Evolutionary conservation across 2,329 filamentous ascomycete genomes (phyloP), one percentile per base, ranked within the genome.

Genomic region (Fusarium anguioides): DNA sequence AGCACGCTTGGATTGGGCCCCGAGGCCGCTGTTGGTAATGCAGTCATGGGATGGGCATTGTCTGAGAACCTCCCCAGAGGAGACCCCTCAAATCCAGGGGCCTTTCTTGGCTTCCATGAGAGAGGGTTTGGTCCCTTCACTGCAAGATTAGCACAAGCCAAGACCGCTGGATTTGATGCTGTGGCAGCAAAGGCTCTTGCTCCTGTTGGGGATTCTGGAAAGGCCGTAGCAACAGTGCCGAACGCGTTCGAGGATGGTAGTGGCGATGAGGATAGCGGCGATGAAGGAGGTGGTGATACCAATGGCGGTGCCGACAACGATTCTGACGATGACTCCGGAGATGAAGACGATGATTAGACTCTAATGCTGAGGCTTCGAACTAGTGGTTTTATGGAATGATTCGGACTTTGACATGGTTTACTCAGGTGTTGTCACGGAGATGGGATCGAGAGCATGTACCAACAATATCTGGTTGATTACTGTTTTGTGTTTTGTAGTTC

Each of bases 21-120:
- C 0, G 36, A 60, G 10, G 57, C 54, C 2, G 54, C 57, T 9
- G 42, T 27, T 15, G 57, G 44, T 1, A 39, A 60, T 5, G 57
- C 57, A 1, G 57, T 60, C 2, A 60, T 60, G 57, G 57, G 57
- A 8, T 60, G 57, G 57, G 57, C 57, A 0, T 2, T 60, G 5
- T 60, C 57, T 0, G 37, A 21, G 10, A 60, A 17, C 3, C 37
- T 37, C 6, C 57, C 57, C 0, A n/a, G 57, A 1, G 57, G 57
- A 11, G 54, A 60, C 0, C 36, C 44, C 3, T 33, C 57, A 1
- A 40, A 60, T 5, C 57, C 57, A 0, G 54, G 36, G 0, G 57
- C 57, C 0, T 51, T 60, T 10, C 54, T 60, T 8, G 57, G 54
- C 0, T 60, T 60, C 2, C 57, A 60, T 2, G 57, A 60, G 2